Base-by-base conservation (phyloP, 2,329 filamentous ascomycete species). In the Myriosclerotinia duriaeana region DNA sequence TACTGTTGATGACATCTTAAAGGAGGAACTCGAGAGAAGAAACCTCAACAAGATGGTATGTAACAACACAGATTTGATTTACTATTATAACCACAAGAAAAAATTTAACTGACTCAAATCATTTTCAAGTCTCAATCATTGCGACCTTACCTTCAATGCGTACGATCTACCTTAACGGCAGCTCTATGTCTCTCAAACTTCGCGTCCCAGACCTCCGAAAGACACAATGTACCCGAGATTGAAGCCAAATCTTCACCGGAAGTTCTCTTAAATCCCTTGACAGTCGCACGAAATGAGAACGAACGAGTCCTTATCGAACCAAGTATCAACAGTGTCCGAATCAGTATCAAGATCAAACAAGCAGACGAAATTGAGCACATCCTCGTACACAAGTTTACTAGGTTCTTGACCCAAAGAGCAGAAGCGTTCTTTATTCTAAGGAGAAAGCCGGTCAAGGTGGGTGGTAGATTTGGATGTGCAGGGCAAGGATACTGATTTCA, bases 301-400 rank as follows among this genome's bases (percentile, higher is more conserved):
- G 95, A 99, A 85, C 89, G 91, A 74, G 94, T 99, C 72, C 83
- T 97, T 69, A 96, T 98, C 77, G 94, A 98, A 82, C 93, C 95
- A 64, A 95, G 91, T 78, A 90, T 98, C 81, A 99, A 99, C 85
- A 96, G 91, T 73, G 91, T 99, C 73, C 90, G 95, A 73, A 91
- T 99, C 76, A 97, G 92, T 85, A 96, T 99, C 82, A 92, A 94
- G 84, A 97, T 99, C 80, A 99, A 99, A 83, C 95, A 99, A 83
- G 95, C 95, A 69, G 95, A 99, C 79, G 95, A 99, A 82, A 99
- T 98, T 75, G 95, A 99, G 80, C 87, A 96, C 78, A 98, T 99
- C 71, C 83, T 99, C 69, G 95, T 99, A 71, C 95, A 98, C 82
- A 99, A 99, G 81, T 98, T 99, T 76, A 97, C 93, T 52, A 86